Conservation (phyloP, 352 stramenopile genomes). For the Plasmopara muralis region DNA sequence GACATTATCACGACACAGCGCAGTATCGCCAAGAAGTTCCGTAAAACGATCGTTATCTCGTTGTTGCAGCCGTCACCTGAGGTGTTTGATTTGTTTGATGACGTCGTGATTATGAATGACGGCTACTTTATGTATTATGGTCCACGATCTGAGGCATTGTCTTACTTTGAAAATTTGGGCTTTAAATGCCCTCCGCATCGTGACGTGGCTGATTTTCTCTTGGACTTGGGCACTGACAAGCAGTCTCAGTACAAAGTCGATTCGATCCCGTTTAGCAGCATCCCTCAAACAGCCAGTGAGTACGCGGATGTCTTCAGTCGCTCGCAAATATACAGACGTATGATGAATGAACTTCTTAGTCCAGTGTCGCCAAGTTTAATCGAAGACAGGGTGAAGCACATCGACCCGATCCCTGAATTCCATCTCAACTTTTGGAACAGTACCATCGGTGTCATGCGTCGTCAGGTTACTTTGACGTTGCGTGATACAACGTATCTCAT, state of each 20-base stretch:
- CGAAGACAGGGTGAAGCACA: constrained; percentile 50
- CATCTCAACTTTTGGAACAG: constrained; percentile 24
- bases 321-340: constrained; percentile 10
- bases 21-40: constrained; percentile 42
- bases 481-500: constrained; percentile 29
- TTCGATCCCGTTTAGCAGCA: neutral
- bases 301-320: constrained; percentile 19
- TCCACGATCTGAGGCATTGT: constrained; percentile 46
- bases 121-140: constrained; percentile 85
- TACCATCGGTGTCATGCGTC: constrained; percentile 19
- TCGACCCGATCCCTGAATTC: constrained; percentile 53
- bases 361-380: constrained; percentile 6
- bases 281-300: constrained; percentile 19
- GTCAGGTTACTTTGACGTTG: constrained; percentile 34
- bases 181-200: constrained; percentile 45
- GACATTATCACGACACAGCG: constrained; percentile 54
- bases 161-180: constrained; percentile 78
- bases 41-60: constrained; percentile 58
- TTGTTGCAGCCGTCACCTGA: constrained; percentile 89
- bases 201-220: constrained; percentile 88
- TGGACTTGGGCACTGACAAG: constrained; percentile 47
- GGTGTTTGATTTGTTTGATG: constrained; percentile 90
- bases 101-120: constrained; percentile 89
- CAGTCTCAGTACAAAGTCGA: constrained; percentile 29
- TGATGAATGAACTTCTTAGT: constrained; percentile 13